These are phyloP conservation scores for Aureobasidium leucospermi DNA, from an alignment of 2,329 filamentous ascomycete species.

Conservation along the genomic window DNA sequence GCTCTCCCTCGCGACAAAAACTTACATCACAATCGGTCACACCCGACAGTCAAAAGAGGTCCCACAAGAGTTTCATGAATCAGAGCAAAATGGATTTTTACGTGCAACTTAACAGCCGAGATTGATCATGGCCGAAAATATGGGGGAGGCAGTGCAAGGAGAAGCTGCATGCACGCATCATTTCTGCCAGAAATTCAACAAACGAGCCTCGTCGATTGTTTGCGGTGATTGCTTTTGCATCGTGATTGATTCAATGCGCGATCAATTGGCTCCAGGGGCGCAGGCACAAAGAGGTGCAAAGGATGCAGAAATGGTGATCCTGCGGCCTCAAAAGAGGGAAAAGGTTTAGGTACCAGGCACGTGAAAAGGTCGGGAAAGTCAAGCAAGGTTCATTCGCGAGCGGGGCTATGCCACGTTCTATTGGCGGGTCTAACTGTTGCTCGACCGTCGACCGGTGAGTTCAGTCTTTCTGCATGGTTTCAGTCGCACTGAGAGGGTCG, in stretches of 20 bases:
- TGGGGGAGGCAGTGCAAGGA: constrained; percentile 7
- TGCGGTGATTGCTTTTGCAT: not conserved
- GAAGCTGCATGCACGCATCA: constrained; percentile 3
- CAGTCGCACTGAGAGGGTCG: not conserved
- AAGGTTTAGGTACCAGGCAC: not conserved
- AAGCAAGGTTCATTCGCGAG: constrained; percentile 6
- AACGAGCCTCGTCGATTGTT: not conserved
- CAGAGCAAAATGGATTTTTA: not conserved
- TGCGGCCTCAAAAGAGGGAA: constrained; percentile 1
- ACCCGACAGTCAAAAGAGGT: not conserved
- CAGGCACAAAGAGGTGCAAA: not conserved
- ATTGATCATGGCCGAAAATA: not conserved
- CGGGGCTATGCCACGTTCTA: constrained; percentile 11
- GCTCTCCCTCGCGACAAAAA: not conserved
- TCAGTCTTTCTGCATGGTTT: not conserved
- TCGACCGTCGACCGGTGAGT: not conserved
- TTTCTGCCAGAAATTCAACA: not conserved
- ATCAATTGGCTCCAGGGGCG: not conserved
- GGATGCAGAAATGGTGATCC: not conserved
- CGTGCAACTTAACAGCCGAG: not conserved
- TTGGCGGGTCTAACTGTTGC: not conserved
- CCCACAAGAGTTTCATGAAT: not conserved
- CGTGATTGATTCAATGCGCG: not conserved
- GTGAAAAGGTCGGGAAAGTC: constrained; percentile 6
- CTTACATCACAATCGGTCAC: not conserved